Evolutionary conservation across 2,329 filamentous ascomycete species (phyloP).

Genomic region (Penicillium occitanis): DNA sequence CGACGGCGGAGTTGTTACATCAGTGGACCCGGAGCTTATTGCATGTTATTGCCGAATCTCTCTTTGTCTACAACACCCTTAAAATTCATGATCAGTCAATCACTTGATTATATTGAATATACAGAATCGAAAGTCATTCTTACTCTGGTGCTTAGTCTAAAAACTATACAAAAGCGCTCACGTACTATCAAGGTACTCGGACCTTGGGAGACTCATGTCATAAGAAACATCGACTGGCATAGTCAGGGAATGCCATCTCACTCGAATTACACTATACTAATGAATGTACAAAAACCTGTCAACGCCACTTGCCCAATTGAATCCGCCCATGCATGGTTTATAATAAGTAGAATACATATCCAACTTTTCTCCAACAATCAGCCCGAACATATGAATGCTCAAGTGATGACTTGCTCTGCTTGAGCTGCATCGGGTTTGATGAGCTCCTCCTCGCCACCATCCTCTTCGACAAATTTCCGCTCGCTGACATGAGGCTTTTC

Average conservation of each 20-base stretch:
- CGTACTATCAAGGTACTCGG: background rate
- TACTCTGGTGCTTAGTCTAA: background rate
- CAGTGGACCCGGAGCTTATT: conserved; percentile 2
- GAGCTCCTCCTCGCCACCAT: conserved; percentile 65
- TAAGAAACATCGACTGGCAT: background rate
- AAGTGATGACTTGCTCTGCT: conserved; percentile 36
- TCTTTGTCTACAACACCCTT: background rate
- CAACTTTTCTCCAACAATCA: background rate
- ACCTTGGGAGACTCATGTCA: background rate
- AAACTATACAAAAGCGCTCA: background rate
- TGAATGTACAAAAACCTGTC: conserved; percentile 8
- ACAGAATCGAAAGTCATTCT: background rate
- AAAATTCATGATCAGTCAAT: background rate
- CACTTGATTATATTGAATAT: background rate
- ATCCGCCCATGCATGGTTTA: conserved; percentile 17
- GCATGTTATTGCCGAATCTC: background rate
- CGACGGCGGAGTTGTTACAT: background rate
- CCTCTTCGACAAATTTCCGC: conserved; percentile 75
- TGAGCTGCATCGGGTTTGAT: conserved; percentile 60
- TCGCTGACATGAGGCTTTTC: conserved; percentile 74
- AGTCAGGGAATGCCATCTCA: background rate
- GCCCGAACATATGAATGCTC: conserved; percentile 12
- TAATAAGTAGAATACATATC: conserved; percentile 19
- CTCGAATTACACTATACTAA: background rate
- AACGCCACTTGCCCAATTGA: conserved; percentile 13